Conservation (phyloP, 176 grass and related monocot species). For the Raddia guianensis region DNA sequence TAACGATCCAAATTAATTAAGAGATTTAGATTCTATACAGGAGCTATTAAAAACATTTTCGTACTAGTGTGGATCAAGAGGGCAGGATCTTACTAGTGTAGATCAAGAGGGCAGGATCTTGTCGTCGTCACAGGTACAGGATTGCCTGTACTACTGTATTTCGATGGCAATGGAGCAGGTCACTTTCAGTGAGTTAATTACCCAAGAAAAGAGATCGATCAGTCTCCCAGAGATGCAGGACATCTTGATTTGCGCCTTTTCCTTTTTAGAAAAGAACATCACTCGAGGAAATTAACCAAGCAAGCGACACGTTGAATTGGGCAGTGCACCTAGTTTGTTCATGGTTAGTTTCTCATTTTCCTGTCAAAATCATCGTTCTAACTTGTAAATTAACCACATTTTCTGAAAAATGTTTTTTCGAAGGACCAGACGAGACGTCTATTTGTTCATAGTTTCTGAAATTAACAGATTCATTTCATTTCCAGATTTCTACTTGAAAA, state of each 20-base stretch:
- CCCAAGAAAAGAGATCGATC: conserved; percentile 4
- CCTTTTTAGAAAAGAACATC: background rate
- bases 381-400: background rate
- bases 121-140: conserved; percentile 16
- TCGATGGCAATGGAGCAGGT: background rate
- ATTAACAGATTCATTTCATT: background rate
- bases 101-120: conserved; percentile 43
- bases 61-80: conserved; percentile 38
- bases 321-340: background rate
- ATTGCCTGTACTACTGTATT: background rate
- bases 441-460: background rate
- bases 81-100: conserved; percentile 37
- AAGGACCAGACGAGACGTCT: too few species aligned
- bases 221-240: background rate
- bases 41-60: background rate
- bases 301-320: background rate
- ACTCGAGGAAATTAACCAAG: background rate
- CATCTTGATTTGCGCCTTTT: background rate
- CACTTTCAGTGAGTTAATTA: background rate
- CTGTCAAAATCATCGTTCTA: background rate
- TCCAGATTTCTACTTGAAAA: background rate
- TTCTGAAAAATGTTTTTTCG: background rate
- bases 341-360: background rate
- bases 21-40: conserved; percentile 15
- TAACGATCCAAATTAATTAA: conserved; percentile 8